Evolutionary conservation across 1,284 basidiomycete species (phyloP).

Genomic region (Tilletiaria anomala): DNA sequence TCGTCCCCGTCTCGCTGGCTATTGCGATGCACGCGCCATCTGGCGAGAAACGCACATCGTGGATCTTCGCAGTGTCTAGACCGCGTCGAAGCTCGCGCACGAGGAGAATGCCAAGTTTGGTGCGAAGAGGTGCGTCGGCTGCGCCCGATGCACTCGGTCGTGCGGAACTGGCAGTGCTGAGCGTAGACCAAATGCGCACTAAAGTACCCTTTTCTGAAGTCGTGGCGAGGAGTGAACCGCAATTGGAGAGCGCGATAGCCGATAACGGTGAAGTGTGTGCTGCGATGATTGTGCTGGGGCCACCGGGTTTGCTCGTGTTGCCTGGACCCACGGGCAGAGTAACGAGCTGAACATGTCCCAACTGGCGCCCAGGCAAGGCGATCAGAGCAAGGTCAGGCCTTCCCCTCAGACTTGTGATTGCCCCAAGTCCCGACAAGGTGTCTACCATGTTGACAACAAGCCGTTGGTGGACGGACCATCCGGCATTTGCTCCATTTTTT

Average conservation of each 20-base stretch:
- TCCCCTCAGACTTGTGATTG: slow-evolving; percentile 2
- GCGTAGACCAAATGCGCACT: slow-evolving; percentile 22
- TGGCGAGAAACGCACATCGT: slow-evolving; percentile 23
- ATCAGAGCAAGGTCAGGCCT: slow-evolving; percentile 7
- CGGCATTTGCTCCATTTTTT: neutral
- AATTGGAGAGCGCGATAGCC: slow-evolving; percentile 13
- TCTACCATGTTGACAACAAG: slow-evolving; percentile 12
- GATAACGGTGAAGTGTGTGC: slow-evolving; percentile 21
- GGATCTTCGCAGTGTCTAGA: slow-evolving; percentile 19
- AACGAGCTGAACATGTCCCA: slow-evolving; percentile 26
- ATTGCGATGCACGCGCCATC: slow-evolving; percentile 17
- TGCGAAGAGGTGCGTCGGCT: neutral
- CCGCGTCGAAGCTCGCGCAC: slow-evolving; percentile 23
- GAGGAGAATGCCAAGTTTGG: neutral
- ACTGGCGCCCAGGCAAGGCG: slow-evolving; percentile 22
- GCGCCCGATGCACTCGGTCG: neutral
- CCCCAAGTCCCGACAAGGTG: slow-evolving; percentile 11
- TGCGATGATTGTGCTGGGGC: slow-evolving; percentile 15
- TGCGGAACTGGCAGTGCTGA: neutral
- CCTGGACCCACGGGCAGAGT: slow-evolving; percentile 3
- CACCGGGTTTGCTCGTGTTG: neutral
- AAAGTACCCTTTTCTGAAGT: slow-evolving; percentile 25
- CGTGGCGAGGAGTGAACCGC: slow-evolving; percentile 15
- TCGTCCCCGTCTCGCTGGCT: slow-evolving; percentile 30
- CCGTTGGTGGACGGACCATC: slow-evolving; percentile 14